Conservation (phyloP, 2,329 filamentous ascomycete genomes). For the Nemania bipapillata region DNA sequence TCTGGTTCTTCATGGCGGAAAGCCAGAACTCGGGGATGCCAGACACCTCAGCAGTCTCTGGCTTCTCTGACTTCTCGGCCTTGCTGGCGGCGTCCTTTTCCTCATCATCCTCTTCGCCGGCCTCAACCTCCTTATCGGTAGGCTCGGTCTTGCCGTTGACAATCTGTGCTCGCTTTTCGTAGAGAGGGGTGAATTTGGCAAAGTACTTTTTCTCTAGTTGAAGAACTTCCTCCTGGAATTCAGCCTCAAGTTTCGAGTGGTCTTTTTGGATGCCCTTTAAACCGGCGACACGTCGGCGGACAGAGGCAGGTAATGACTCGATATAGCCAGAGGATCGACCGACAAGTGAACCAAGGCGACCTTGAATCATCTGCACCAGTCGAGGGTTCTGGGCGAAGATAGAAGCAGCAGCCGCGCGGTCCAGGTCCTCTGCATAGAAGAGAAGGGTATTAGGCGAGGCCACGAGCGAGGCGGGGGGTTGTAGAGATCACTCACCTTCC, state of each 20-base stretch:
- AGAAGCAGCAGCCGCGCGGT: slow-evolving; percentile 85
- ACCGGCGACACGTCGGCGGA: slow-evolving; percentile 92
- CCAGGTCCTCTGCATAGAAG: slow-evolving; percentile 78
- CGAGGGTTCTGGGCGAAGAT: slow-evolving; percentile 96
- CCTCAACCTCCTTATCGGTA: slow-evolving; percentile 84
- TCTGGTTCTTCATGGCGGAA: slow-evolving; percentile 99
- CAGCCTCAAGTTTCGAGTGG: slow-evolving; percentile 95
- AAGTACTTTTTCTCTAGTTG: slow-evolving; percentile 99
- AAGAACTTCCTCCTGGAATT: slow-evolving; percentile 98
- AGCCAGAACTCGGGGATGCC: slow-evolving; percentile 99
- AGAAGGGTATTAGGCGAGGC: slow-evolving; percentile 40
- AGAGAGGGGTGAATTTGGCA: slow-evolving; percentile 96
- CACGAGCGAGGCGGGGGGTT: neutral
- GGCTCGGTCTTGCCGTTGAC: slow-evolving; percentile 89
- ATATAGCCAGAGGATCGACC: slow-evolving; percentile 97
- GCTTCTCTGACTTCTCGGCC: slow-evolving; percentile 66
- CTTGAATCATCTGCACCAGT: slow-evolving; percentile 97
- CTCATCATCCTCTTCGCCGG: slow-evolving; percentile 83
- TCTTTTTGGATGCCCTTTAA: slow-evolving; percentile 99
- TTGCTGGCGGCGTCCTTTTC: slow-evolving; percentile 65
- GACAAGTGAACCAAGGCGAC: slow-evolving; percentile 90
- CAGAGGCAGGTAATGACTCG: slow-evolving; percentile 88
- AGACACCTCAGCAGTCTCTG: slow-evolving; percentile 65
- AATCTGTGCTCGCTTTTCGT: slow-evolving; percentile 92
- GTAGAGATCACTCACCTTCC: slow-evolving; percentile 76